These are phyloP conservation scores for Myriosclerotinia curreyana DNA, from an alignment of 2,329 filamentous ascomycete genomes.

Conservation along the genomic window DNA sequence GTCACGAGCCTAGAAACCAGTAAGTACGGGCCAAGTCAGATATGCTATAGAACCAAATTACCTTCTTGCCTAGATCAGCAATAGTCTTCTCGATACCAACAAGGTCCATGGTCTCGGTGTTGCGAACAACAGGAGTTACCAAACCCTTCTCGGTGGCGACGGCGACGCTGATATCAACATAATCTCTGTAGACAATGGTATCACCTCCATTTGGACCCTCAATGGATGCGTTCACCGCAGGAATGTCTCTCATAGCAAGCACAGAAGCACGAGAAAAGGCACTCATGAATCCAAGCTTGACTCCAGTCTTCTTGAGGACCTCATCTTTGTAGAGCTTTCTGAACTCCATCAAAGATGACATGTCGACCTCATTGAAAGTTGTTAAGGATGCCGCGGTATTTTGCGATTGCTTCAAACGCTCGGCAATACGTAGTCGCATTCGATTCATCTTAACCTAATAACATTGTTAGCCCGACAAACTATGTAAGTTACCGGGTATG, in stretches of 20 bases:
- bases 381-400: conserved; percentile 97
- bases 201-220: conserved; percentile 93
- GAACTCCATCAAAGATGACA: conserved; percentile 97
- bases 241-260: conserved; percentile 92
- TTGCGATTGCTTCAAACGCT: conserved; percentile 98
- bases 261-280: conserved; percentile 89
- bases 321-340: conserved; percentile 97
- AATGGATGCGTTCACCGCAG: conserved; percentile 92
- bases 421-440: conserved; percentile 95
- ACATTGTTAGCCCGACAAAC: conserved; percentile 23
- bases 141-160: conserved; percentile 97
- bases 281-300: conserved; percentile 99
- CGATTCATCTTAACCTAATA: conserved; percentile 97
- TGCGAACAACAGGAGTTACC: conserved; percentile 93
- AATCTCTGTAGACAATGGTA: conserved; percentile 97
- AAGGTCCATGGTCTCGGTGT: conserved; percentile 84
- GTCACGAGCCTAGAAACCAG: conserved; percentile 68
- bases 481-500: not conserved
- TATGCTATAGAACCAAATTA: conserved; percentile 41
- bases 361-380: conserved; percentile 99
- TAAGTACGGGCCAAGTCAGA: conserved; percentile 23
- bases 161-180: conserved; percentile 95
- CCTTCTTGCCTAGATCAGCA: conserved; percentile 94
- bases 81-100: conserved; percentile 87
- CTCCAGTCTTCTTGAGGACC: conserved; percentile 88